Base-by-base conservation (phyloP, 345 rosid genomes). In the Eucalyptus cloeziana region DNA sequence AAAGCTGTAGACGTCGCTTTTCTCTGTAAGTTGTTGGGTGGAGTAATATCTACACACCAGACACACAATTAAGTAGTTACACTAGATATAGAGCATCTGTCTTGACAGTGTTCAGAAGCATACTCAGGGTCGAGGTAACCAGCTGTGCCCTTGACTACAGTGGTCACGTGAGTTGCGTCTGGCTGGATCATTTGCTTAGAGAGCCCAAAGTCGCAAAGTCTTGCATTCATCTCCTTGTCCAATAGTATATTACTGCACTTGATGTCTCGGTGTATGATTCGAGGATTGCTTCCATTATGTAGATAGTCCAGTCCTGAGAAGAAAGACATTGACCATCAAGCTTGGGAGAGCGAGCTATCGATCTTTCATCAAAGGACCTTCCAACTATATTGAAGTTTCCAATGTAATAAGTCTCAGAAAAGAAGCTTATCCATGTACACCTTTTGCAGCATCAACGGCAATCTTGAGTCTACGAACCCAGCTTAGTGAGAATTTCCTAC, bases 51-150 rank as follows among this genome's bases (percentile, higher is more conserved):
- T 97, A 93, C 89, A 89, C 58, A 31, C 30, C 37, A 12, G 27
- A 50, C 49, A 11, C 19, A 83, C 86, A n/a, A 40, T 40, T 76
- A 76, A 76, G 85, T 40, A 19, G 25, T 10, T 24, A 76, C 85
- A 40, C 85, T 76, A 76, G 47, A 40, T 11, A 76, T 40, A 76
- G 47, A 76, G 15, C 85, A 76, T 76, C 47, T 71, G 85, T 30
- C 15, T 9, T 89, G 86, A 12, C 52, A 81, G 43, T 40, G 10
- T 25, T 54, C 5, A 27, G 86, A 85, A 88, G 86, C 94, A 87
- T 93, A 97, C 99, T 97, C 99, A 58, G 99, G 99, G 86, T 97
- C 99, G 25, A 97, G 96, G 93, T 97, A 97, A 80, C 99, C 99
- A 7, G 98, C 98, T 27, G 99, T 95, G 92, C 98, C 98, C 91